Conservation (phyloP, 2,329 filamentous ascomycete genomes). For the Lecanicillium sp. region DNA sequence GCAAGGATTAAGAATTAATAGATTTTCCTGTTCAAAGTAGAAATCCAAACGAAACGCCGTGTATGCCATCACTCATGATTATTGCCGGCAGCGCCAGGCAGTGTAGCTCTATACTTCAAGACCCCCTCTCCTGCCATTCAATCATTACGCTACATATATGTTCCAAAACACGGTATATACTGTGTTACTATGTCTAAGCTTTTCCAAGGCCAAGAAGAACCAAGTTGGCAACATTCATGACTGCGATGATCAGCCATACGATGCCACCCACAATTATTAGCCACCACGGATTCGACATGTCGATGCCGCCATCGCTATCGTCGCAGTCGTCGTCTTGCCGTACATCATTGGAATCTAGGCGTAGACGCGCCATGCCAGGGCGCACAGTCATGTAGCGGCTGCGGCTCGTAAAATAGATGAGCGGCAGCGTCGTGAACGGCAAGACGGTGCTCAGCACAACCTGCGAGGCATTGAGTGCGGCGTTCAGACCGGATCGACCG, state of each 20-base stretch:
- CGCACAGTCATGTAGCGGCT: constrained; percentile 72
- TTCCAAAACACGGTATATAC: neutral
- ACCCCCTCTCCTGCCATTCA: too few species aligned
- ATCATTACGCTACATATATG: too few species aligned
- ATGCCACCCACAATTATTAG: constrained; percentile 45
- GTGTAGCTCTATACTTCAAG: too few species aligned
- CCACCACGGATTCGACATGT: constrained; percentile 69
- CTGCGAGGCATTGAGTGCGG: constrained; percentile 68
- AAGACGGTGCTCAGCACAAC: constrained; percentile 72
- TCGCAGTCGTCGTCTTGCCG: constrained; percentile 3
- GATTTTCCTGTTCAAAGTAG: too few species aligned
- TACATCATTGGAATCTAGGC: constrained; percentile 12
- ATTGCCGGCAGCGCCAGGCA: too few species aligned
- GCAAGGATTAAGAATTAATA: too few species aligned
- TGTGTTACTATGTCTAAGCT: neutral
- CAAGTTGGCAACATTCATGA: constrained; percentile 73
- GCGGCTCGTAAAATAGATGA: constrained; percentile 79
- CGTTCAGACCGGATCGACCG: constrained; percentile 60
- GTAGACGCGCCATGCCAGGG: constrained; percentile 31
- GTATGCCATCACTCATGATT: too few species aligned
- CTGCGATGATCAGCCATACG: constrained; percentile 66
- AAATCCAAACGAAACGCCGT: too few species aligned
- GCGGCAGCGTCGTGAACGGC: constrained; percentile 73
- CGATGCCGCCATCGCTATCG: constrained; percentile 23
- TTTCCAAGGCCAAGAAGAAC: constrained; percentile 48